Evolutionary conservation across 139 green algal species (phyloP).

Genomic region (Chlorella sp.): DNA sequence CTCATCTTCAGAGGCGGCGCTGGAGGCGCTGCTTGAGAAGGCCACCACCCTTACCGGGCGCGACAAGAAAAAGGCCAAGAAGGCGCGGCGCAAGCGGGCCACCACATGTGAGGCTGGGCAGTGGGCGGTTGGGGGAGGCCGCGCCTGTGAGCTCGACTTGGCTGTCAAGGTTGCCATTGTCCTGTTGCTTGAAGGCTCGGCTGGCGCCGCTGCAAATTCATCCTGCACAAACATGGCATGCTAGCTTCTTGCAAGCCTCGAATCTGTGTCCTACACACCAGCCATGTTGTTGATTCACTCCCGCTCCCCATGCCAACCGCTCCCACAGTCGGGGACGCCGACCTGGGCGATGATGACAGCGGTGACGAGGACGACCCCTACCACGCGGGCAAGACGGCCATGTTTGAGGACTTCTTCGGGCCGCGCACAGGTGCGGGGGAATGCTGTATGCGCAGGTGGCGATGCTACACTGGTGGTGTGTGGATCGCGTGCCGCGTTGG

Average conservation of each 20-base stretch:
- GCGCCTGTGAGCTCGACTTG: not conserved
- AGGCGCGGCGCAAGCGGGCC: not conserved
- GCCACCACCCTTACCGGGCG: not conserved
- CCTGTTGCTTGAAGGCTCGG: too few species aligned
- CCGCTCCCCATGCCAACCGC: too few species aligned
- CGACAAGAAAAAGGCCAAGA: conserved; percentile 30
- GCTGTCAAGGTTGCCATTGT: too few species aligned
- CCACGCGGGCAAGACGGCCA: conserved; percentile 21
- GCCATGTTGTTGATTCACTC: too few species aligned
- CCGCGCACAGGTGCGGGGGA: conserved; percentile 9
- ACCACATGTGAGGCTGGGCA: not conserved
- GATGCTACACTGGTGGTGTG: too few species aligned
- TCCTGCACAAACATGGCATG: too few species aligned
- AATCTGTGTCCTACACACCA: too few species aligned
- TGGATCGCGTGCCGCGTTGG: too few species aligned
- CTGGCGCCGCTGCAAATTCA: too few species aligned
- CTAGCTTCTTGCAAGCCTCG: too few species aligned
- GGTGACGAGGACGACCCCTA: conserved; percentile 22
- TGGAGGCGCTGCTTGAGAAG: not conserved
- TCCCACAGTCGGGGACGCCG: not conserved
- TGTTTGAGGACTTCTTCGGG: conserved; percentile 84
- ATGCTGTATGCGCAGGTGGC: too few species aligned
- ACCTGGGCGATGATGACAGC: not conserved
- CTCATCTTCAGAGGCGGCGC: not conserved
- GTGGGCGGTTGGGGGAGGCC: not conserved